Percentiles rank a stretch among this genome's conserved stretches.
These are phyloP conservation scores for Leccinum ochraceum DNA, from an alignment of 768 basidiomycete genomes.

Conservation along the genomic window DNA sequence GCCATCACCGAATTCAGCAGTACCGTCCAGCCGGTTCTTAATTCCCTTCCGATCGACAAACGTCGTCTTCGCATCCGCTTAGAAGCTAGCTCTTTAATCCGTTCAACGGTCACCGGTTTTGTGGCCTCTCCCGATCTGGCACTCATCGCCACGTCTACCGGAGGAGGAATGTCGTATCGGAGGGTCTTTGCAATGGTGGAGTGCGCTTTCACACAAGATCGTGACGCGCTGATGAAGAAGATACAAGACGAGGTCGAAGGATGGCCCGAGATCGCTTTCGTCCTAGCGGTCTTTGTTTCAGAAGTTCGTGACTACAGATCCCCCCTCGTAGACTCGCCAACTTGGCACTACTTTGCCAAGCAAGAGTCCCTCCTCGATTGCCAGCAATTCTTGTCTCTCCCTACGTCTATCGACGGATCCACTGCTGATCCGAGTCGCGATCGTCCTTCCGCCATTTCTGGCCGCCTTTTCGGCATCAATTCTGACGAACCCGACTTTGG, in stretches of 20 bases:
- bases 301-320: no score
- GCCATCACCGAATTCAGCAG: neutral
- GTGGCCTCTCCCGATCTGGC: neutral
- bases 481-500: neutral
- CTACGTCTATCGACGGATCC: no score
- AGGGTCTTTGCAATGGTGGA: no score
- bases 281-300: no score
- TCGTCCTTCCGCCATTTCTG: neutral
- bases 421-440: neutral
- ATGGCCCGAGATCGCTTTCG: no score
- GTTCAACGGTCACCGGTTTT: neutral
- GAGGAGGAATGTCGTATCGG: neutral
- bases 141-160: neutral
- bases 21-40: neutral
- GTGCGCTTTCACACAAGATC: no score
- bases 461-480: neutral
- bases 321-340: no score
- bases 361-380: no score
- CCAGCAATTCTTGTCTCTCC: no score
- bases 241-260: no score
- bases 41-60: neutral
- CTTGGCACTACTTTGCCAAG: no score
- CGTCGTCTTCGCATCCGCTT: neutral
- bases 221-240: no score
- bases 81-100: neutral